Evolutionary conservation across 306 rosid species (phyloP).

Genomic region (Casuarina equisetifolia): DNA sequence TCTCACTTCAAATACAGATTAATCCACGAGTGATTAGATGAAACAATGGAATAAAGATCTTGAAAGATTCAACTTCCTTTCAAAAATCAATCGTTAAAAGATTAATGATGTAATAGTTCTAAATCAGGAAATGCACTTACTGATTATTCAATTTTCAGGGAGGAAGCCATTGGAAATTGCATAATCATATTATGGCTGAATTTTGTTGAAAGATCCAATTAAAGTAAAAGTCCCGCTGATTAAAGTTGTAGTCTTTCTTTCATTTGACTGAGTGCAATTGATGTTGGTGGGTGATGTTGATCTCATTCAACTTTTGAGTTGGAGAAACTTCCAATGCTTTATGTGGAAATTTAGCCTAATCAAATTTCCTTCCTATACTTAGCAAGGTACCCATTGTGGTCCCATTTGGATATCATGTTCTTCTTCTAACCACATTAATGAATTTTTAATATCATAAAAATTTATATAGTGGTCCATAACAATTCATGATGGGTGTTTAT

Average conservation of each 20-base stretch:
- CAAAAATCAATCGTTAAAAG: too few species aligned
- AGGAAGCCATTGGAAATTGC: not conserved
- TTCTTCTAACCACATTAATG: not conserved
- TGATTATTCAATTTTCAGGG: not conserved
- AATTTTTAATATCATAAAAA: not conserved
- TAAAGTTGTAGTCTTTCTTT: not conserved
- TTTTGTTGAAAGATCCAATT: not conserved
- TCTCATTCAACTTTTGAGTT: not conserved
- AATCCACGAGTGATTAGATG: too few species aligned
- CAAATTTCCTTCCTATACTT: not conserved
- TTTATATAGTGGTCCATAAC: not conserved
- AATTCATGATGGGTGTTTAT: constrained; percentile 9
- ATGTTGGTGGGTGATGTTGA: not conserved
- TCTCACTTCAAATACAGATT: too few species aligned
- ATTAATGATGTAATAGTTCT: too few species aligned
- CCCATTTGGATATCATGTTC: too few species aligned
- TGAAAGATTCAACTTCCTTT: too few species aligned
- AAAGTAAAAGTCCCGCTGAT: not conserved
- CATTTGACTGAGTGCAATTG: not conserved
- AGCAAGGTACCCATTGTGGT: too few species aligned
- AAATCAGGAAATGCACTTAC: too few species aligned
- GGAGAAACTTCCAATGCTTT: not conserved
- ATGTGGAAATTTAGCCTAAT: not conserved
- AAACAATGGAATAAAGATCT: too few species aligned
- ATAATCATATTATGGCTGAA: not conserved